Evolutionary conservation across 768 basidiomycete species (phyloP), one percentile per base, ranked within the genome.

Genomic region (Russula dissimulans): DNA sequence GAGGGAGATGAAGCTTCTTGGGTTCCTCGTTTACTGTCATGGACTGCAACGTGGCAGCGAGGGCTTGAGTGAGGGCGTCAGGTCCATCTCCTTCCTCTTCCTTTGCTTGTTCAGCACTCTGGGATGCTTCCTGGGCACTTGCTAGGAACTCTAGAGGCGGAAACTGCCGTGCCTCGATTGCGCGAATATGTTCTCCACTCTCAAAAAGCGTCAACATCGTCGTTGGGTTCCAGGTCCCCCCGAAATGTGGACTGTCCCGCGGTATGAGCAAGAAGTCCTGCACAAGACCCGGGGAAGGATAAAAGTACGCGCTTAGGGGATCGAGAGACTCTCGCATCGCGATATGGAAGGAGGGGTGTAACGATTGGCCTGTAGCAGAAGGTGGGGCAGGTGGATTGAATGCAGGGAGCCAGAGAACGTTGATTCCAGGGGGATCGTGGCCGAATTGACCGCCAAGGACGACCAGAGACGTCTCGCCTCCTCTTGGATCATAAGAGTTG

Each of bases 231-330:
- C 78, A 84, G 11, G 78, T 72, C 4, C 84, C 80, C 42, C 76
- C 72, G 69, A 85, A 87, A 71, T 92, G 86, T 4, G 90, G 90
- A 54, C 69, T 86, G 9, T 77, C 73, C 49, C 80, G 78, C 1
- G 92, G 87, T n/a, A 91, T 68, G 18, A 93, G 78, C 18, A 88
- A 70, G 69, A 88, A 92, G 67, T 97, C 92, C 67, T 93, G 89
- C 8, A 85, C 78, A 0, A 81, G 73, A 1, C 82, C 79, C 9
- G 72, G 68, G 0, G 84, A 81, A 14, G 77, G 72, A 66, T 90
- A 91, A 62, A 83, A 80, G 56, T 78, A 81, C 1, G 78, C 71
- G 60, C 79, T 74, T 11, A 71, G 69, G 0, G 81, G 76, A 8
- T 72, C 66, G 1, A 87, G 71, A 7, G 86, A 86, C 46, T 80